Evolutionary conservation across 768 basidiomycete species (phyloP), one percentile per base, ranked within the genome.

Genomic region (Cantharellus cinnabarinus): DNA sequence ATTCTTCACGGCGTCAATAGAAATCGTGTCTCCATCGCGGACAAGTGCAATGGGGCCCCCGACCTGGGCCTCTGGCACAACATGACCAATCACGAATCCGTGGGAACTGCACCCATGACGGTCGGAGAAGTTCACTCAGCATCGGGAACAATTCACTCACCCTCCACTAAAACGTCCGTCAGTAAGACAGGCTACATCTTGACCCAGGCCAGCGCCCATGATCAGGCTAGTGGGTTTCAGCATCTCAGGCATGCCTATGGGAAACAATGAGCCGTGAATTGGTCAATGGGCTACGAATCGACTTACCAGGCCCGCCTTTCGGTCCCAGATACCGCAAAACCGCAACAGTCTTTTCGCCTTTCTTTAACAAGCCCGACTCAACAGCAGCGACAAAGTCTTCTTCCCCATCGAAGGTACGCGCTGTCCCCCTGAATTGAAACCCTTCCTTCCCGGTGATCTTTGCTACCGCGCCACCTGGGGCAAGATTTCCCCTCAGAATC

Each of bases 121-220:
- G 14, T 39, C 37, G 58, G 42, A 37, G 37, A 29, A 57, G 64
- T 65, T 29, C 57, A 63, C 58, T 34, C 7, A 50, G 53, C 61
- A 37, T 10, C 7, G 35, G 52, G 7, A 10, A 34, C 15, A 58
- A 51, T 54, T 60, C 48, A 75, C 83, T 71, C 66, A 95, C 90
- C 93, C 93, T 74, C 93, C 93, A 68, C 87, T 89, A 76, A 99
- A 99, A 64, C 95, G 82, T 56, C 95, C 95, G 71, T 99, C 94
- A 15, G 95, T 99, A 64, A 99, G 71, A 70, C 89, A 97, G 42
- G 94, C 94, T 55, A 98, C 95, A 65, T 98, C 94, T 64, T 85
- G 74, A 5, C 95, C 95, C 5, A 98, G 77, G 5, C 95, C 95
- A 7, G 95, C 95, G 59, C 95, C 95, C 89, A 99, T 98, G 70